Percentiles rank a stretch among this genome's conserved stretches.
Conservation (phyloP, 1,284 basidiomycete genomes). For the Microbotryum silenes-acaulis region DNA sequence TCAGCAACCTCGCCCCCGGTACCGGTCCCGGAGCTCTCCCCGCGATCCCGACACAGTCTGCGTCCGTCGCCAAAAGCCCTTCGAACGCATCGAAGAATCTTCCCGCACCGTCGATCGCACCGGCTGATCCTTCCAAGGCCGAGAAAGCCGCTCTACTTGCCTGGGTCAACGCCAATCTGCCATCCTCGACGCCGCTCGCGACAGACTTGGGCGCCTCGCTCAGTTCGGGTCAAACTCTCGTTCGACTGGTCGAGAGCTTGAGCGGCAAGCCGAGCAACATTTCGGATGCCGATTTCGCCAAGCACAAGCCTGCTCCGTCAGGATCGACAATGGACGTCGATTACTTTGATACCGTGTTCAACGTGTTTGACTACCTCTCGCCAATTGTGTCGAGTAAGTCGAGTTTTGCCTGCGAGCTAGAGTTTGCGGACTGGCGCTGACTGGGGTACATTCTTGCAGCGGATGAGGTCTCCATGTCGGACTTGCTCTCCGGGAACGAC, state of each 20-base stretch:
- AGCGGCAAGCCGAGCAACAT: slow-evolving; percentile 33
- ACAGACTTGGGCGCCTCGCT: slow-evolving; percentile 47
- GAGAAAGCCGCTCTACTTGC: slow-evolving; percentile 52
- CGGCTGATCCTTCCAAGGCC: no score
- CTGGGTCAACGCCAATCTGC: slow-evolving; percentile 79
- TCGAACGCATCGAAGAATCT: no score
- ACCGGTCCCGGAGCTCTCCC: no score
- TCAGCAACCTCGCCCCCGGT: no score
- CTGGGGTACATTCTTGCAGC: slow-evolving; percentile 43
- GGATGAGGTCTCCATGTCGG: slow-evolving; percentile 80
- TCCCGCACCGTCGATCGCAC: no score
- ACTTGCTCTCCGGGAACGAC: slow-evolving; percentile 67
- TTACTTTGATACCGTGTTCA: slow-evolving; percentile 73
- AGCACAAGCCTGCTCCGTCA: slow-evolving; percentile 19
- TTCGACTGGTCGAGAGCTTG: slow-evolving; percentile 43
- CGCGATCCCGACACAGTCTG: no score
- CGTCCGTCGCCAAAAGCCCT: no score
- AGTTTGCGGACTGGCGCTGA: neutral
- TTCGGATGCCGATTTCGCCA: slow-evolving; percentile 24
- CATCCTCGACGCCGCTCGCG: slow-evolving; percentile 56
- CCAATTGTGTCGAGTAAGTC: slow-evolving; percentile 25
- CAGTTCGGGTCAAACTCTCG: slow-evolving; percentile 48
- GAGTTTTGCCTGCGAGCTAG: neutral
- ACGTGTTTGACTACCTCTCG: slow-evolving; percentile 36
- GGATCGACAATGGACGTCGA: slow-evolving; percentile 32